phyloP scores from a whole-genome alignment of 1,284 basidiomycete species.

The Leccinum subrobustum region DNA sequence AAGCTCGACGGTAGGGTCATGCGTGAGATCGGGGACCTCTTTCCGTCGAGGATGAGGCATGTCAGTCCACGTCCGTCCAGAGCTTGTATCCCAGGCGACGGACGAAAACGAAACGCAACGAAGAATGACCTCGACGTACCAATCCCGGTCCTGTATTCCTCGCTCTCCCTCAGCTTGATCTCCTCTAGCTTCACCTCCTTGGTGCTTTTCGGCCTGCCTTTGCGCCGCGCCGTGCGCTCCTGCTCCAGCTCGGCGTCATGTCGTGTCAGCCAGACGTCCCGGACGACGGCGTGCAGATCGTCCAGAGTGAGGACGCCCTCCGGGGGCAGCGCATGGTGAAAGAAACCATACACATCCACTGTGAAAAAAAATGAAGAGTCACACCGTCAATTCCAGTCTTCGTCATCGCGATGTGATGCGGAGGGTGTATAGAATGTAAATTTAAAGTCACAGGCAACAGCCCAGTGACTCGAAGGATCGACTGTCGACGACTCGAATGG shows the following conservation, averaged over 20 bases:
- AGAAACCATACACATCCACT: constrained; percentile 81
- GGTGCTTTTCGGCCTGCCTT: constrained; percentile 75
- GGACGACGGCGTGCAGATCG: constrained; percentile 67
- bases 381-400: constrained; percentile 1
- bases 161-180: constrained; percentile 61
- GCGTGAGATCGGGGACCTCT: constrained; percentile 87
- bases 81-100: background rate
- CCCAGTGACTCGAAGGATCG: background rate
- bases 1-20: constrained; percentile 66
- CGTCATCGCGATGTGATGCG: background rate
- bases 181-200: constrained; percentile 77
- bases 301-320: constrained; percentile 62
- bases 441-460: background rate
- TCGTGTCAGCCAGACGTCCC: constrained; percentile 72
- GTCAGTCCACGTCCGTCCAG: background rate
- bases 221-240: constrained; percentile 63
- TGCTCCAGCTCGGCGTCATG: constrained; percentile 68
- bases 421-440: background rate
- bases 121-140: constrained; percentile 48
- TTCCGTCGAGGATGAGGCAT: background rate
- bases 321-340: constrained; percentile 71
- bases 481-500: background rate
- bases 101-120: background rate
- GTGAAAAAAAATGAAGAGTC: background rate
- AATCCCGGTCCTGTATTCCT: constrained; percentile 80